Evolutionary conservation across 2,329 filamentous ascomycete genomes (phyloP).

Genomic region (Penicillium sp.): DNA sequence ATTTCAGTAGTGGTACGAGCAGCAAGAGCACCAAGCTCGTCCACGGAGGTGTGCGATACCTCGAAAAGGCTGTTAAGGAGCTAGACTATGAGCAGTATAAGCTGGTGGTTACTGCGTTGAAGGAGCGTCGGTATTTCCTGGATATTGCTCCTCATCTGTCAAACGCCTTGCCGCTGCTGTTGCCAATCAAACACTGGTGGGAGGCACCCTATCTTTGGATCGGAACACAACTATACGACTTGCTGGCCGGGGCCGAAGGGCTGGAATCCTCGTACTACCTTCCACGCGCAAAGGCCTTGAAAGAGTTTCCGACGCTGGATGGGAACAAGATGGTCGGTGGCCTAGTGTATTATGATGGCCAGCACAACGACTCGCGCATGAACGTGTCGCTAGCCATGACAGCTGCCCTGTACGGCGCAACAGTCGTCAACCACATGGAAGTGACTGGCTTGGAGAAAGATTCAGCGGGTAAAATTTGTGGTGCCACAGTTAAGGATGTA

Average conservation of each 20-base stretch:
- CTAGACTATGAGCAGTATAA: slow-evolving; percentile 78
- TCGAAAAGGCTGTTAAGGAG: slow-evolving; percentile 82
- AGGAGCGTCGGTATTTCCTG: slow-evolving; percentile 77
- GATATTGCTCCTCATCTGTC: slow-evolving; percentile 79
- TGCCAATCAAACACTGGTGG: slow-evolving; percentile 78
- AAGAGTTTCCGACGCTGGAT: slow-evolving; percentile 84
- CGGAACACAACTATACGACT: slow-evolving; percentile 75
- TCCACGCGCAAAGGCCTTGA: slow-evolving; percentile 77
- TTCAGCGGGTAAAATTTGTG: slow-evolving; percentile 65
- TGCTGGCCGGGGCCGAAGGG: slow-evolving; percentile 77
- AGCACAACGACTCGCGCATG: slow-evolving; percentile 89
- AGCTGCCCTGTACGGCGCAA: slow-evolving; percentile 76
- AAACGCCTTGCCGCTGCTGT: slow-evolving; percentile 75
- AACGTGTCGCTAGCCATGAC: slow-evolving; percentile 86
- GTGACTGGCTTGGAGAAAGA: slow-evolving; percentile 74
- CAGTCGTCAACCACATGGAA: slow-evolving; percentile 77
- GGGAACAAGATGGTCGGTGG: slow-evolving; percentile 73
- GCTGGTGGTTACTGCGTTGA: slow-evolving; percentile 74
- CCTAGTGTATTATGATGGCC: slow-evolving; percentile 85
- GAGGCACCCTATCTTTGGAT: slow-evolving; percentile 70
- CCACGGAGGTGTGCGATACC: slow-evolving; percentile 76
- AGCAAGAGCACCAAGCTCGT: slow-evolving; percentile 85
- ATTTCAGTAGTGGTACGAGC: slow-evolving; percentile 76
- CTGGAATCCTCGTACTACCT: slow-evolving; percentile 87
- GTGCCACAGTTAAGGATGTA: slow-evolving; percentile 68